These are phyloP conservation scores for Exutisphaerella laricina DNA, from an alignment of 2,329 filamentous ascomycete genomes.

Conservation along the genomic window DNA sequence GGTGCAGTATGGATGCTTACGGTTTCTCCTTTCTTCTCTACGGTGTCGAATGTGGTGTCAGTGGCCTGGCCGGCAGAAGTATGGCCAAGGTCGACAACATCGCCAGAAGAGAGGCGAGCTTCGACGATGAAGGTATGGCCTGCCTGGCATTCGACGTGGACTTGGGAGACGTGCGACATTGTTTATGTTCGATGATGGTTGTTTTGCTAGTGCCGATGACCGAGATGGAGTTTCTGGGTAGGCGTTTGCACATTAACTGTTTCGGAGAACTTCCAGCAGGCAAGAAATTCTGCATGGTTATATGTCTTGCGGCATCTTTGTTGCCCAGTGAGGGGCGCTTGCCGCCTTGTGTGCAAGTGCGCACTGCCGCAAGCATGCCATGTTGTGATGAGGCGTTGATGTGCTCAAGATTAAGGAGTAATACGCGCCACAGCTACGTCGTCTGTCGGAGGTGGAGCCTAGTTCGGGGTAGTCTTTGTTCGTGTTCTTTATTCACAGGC, in stretches of 20 bases:
- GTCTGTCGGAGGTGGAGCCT: background rate
- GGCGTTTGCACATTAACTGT: too few relatives aligned
- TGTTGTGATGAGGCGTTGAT: background rate
- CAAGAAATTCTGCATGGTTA: background rate
- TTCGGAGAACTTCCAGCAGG: background rate
- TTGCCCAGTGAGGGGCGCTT: background rate
- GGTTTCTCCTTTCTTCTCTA: background rate
- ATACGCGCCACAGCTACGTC: background rate
- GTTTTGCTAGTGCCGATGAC: background rate
- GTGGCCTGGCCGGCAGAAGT: background rate
- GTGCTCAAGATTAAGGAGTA: background rate
- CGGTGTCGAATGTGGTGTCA: background rate
- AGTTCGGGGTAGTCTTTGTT: background rate
- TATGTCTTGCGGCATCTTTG: background rate
- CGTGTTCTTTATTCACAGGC: background rate
- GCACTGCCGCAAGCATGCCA: conserved; percentile 1
- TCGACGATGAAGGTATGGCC: conserved; percentile 5
- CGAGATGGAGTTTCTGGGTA: background rate
- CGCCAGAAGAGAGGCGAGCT: conserved; percentile 3
- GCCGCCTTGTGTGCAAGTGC: too few relatives aligned
- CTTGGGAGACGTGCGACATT: conserved; percentile 4
- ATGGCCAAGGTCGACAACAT: background rate
- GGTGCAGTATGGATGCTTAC: too few relatives aligned
- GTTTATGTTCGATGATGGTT: background rate
- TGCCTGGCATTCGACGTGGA: background rate